Base-by-base conservation (phyloP, 2,329 filamentous ascomycete species). In the Cytospora piceae region DNA sequence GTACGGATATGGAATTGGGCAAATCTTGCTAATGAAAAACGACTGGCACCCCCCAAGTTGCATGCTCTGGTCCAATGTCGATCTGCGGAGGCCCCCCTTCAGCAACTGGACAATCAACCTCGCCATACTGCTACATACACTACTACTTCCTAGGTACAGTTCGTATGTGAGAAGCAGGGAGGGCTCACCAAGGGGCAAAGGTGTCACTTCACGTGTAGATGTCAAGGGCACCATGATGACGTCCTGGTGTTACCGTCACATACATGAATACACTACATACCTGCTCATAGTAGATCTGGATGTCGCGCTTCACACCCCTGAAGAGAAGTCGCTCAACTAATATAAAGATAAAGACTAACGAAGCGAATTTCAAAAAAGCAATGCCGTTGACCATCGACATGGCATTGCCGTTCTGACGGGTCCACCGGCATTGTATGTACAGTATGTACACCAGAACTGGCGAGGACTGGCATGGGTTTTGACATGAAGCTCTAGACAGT, bases 201-300 rank as follows among this genome's bases (percentile, higher is more conserved):
- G 42, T 39, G 37, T 39, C 37, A 39, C 12, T 39, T 15, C 37
- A 39, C 32, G 32, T 34, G 32, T 39, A 15, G 42, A 39, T 49
- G 46, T 49, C 46, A 49, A 49, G 46, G n/a, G 46, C 46, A n/a
- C n/a, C n/a, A n/a, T 49, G 9, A 49, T 49, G 46, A 49, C 46
- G 46, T 49, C n/a, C 22, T 49, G 39, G 46, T 22, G 46, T 24
- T 22, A 46, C 42, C 20, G 20, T 46, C n/a, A 22, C 42, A 46
- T 46, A 46, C 42, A 46, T 46, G 20, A 15, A 39, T 17, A 5
- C 15, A 8, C 15, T 17, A 5, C 15, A 8, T 39, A 39, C 37
- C 14, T 39, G 12, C 12, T 14, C 15, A 39, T 17, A 39, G 4
- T 6, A 46, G 42, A 46, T 46, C 42, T 46, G 42, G 42, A 46